A percentile compares a stretch with the other conserved stretches of the same genome.
Evolutionary conservation across 2,329 filamentous ascomycete species (phyloP).

Genomic region (Apiospora phragmitis): DNA sequence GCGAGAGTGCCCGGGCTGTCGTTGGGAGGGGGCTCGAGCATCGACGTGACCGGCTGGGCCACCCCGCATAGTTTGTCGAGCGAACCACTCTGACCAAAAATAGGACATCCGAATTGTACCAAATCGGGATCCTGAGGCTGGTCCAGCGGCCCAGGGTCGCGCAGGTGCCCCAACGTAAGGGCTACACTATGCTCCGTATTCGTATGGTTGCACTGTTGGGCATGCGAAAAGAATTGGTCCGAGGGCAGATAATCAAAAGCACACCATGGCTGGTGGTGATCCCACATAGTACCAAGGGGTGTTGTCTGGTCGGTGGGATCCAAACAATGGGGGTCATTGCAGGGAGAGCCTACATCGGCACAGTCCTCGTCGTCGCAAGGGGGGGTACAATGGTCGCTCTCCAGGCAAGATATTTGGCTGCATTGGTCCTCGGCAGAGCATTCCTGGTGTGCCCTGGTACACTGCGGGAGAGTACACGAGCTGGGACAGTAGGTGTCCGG

Average conservation of each 20-base stretch:
- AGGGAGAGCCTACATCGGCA: slow-evolving; percentile 26
- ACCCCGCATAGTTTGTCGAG: slow-evolving; percentile 15
- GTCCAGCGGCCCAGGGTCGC: slow-evolving; percentile 21
- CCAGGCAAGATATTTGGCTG: slow-evolving; percentile 26
- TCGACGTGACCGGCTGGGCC: slow-evolving; percentile 11
- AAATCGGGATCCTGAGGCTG: slow-evolving; percentile 17
- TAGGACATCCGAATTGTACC: slow-evolving; percentile 18
- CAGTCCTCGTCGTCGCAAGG: slow-evolving; percentile 31
- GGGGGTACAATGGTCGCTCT: slow-evolving; percentile 22
- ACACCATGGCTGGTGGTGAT: slow-evolving; percentile 11
- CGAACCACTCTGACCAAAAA: slow-evolving; percentile 13
- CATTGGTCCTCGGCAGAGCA: slow-evolving; percentile 12
- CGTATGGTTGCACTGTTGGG: slow-evolving; percentile 28
- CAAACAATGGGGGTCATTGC: slow-evolving; percentile 28
- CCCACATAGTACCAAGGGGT: slow-evolving; percentile 19
- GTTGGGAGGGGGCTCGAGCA: slow-evolving; percentile 13
- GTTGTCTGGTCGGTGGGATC: slow-evolving; percentile 16
- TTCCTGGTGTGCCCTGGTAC: background rate
- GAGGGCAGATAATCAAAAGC: slow-evolving; percentile 16
- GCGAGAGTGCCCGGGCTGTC: slow-evolving; percentile 11
- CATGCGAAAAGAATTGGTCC: slow-evolving; percentile 15
- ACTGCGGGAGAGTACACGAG: background rate
- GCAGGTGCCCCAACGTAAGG: slow-evolving; percentile 27
- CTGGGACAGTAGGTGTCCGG: background rate
- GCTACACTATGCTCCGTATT: slow-evolving; percentile 32